Evolutionary conservation across 2,329 filamentous ascomycete species (phyloP), one percentile per base, ranked within the genome.

Genomic region (Chalara sp.): DNA sequence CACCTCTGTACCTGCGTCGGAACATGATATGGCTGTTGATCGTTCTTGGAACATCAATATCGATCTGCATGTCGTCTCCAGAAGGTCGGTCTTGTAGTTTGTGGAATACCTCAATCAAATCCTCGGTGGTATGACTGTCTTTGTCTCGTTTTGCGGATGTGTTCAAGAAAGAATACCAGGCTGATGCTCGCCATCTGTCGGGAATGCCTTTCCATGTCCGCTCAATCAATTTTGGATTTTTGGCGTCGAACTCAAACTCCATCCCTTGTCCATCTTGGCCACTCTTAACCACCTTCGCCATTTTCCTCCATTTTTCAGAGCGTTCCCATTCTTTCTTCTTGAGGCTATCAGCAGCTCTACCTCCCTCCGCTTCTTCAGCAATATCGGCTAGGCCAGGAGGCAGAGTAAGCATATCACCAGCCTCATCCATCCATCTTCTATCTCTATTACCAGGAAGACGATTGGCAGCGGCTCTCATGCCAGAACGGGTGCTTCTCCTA

Each of bases 21-120:
- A 99, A 99, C 92, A 99, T 96, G 67, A 99, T 92, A 70, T 99
- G 93, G 56, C 87, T 83, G 67, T 83, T 95, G 67, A 99, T 95
- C 5, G 93, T 97, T 49, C 93, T 80, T 1, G 93, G 93, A 13
- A 99, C 93, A 67, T 99, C 93, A 42, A 97, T 81, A 67, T 99
- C 93, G 61, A 99, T 99, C 70, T 99, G 93, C 28, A 92, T 84
- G 67, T 99, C 93, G 64, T 99, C 93, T 1, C 89, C 84, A 3
- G 87, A 96, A 49, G 81, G 81, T 53, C 83, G 72, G 12, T 82
- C 74, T 63, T 95, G 85, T 31, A 95, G 78, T 42, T 81, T 78
- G 65, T 87, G 79, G 64, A 89, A 96, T 32, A 79, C 75, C 41
- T 78, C 74, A 39, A 89, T 81, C 45, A 97, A 78, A 50, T 87